phyloP scores from a whole-genome alignment of 371 early-diverging fungal genomes.

The Saksenaea oblongispora region DNA sequence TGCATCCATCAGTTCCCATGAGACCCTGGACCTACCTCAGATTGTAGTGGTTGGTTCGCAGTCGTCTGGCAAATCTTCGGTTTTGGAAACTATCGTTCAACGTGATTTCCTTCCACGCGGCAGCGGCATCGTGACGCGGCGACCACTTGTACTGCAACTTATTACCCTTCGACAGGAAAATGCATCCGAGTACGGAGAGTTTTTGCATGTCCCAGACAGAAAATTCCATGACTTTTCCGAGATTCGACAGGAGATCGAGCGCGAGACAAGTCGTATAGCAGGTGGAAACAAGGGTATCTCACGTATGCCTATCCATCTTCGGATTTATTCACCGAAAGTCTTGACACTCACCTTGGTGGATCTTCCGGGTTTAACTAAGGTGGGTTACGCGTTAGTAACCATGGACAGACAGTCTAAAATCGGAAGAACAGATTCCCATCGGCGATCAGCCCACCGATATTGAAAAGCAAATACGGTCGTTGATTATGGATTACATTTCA shows the following conservation, averaged over 20 bases:
- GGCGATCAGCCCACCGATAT: constrained; percentile 90
- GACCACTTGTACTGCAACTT: constrained; percentile 91
- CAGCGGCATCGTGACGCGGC: constrained; percentile 89
- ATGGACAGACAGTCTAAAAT: neutral
- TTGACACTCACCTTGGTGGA: constrained; percentile 92
- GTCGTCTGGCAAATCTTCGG: constrained; percentile 93
- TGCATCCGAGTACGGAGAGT: constrained; percentile 67
- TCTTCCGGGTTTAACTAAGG: constrained; percentile 93
- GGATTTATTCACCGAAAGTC: constrained; percentile 84
- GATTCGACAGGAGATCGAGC: constrained; percentile 87
- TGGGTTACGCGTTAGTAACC: constrained; percentile 19
- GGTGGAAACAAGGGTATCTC: constrained; percentile 89
- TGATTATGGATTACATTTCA: constrained; percentile 84
- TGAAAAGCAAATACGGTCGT: constrained; percentile 81
- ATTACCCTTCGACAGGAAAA: constrained; percentile 60
- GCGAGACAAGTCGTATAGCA: constrained; percentile 85
- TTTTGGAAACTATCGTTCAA: constrained; percentile 89
- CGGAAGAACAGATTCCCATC: constrained; percentile 36
- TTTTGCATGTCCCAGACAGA: constrained; percentile 76
- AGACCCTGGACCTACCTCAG: constrained; percentile 89
- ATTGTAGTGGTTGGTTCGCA: constrained; percentile 87
- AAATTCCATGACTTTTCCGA: constrained; percentile 82
- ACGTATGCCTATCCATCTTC: constrained; percentile 86
- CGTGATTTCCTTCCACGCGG: constrained; percentile 92
- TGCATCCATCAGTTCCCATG: constrained; percentile 77